These are phyloP conservation scores for Puya raimondii DNA, from an alignment of 176 grass and related monocot species.

Conservation along the genomic window DNA sequence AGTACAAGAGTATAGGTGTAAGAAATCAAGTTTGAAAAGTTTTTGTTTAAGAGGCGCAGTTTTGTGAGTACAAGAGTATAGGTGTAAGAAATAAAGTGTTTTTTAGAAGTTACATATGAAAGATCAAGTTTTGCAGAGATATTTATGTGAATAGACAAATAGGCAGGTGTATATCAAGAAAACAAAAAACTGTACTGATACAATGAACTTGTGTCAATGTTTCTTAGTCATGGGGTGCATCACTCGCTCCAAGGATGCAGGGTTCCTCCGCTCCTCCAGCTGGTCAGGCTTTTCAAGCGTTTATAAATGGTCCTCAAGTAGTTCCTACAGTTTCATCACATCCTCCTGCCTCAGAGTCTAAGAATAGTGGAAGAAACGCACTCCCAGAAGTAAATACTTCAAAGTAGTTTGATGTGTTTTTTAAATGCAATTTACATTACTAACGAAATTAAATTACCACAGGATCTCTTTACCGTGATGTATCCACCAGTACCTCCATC, in stretches of 20 bases:
- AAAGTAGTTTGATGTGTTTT: conserved; percentile 12
- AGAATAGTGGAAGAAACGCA: conserved; percentile 28
- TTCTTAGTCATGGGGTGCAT: conserved; percentile 25
- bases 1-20: too few relatives aligned
- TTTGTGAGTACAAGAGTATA: too few relatives aligned
- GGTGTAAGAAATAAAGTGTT: too few relatives aligned
- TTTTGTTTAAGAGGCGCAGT: too few relatives aligned
- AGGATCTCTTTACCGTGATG: conserved; percentile 40
- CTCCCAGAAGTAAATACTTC: conserved; percentile 42
- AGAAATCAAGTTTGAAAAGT: too few relatives aligned
- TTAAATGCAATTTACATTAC: not conserved
- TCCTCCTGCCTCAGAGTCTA: conserved; percentile 4
- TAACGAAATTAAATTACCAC: conserved; percentile 12
- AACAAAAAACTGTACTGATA: too few relatives aligned
- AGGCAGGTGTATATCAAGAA: too few relatives aligned
- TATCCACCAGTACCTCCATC: conserved; percentile 22
- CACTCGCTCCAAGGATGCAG: conserved; percentile 9
- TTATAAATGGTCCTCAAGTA: conserved; percentile 10
- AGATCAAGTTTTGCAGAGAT: too few relatives aligned
- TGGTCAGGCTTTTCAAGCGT: conserved; percentile 20
- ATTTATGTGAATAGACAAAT: too few relatives aligned
- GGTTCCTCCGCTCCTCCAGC: conserved; percentile 13
- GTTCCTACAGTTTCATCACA: conserved; percentile 14
- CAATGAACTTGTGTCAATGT: not conserved
- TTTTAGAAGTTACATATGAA: too few relatives aligned